These are phyloP conservation scores for Aureobasidium sp. DNA, from an alignment of 2,329 filamentous ascomycete genomes.

Conservation along the genomic window DNA sequence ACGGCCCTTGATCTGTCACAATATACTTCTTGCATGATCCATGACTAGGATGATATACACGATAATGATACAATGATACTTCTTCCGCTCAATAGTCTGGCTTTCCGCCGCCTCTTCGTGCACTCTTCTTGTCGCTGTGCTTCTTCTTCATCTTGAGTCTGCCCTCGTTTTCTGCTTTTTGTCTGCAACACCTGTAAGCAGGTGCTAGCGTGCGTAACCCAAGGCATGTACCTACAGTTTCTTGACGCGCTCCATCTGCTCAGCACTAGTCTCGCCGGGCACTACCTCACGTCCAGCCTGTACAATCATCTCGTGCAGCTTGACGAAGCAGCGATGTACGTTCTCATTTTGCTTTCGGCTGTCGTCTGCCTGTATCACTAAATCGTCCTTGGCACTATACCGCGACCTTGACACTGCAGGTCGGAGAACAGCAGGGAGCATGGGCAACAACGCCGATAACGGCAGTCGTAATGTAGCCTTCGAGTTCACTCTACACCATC, in stretches of 20 bases:
- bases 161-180: conserved; percentile 46
- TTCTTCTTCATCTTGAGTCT: conserved; percentile 53
- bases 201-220: neutral
- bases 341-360: conserved; percentile 56
- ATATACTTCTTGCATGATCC: neutral
- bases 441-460: conserved; percentile 36
- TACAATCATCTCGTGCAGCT: conserved; percentile 49
- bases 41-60: neutral
- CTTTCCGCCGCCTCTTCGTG: conserved; percentile 36
- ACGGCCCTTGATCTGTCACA: neutral
- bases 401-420: conserved; percentile 32
- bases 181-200: conserved; percentile 4
- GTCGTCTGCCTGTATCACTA: conserved; percentile 58
- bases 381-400: conserved; percentile 39
- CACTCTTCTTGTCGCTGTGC: conserved; percentile 55
- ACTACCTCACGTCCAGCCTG: conserved; percentile 45
- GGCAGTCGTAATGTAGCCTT: conserved; percentile 8
- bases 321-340: conserved; percentile 51
- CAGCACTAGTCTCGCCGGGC: conserved; percentile 54
- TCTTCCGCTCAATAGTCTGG: conserved; percentile 25
- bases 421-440: conserved; percentile 50
- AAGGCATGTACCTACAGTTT: conserved; percentile 38
- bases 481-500: neutral
- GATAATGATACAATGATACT: neutral
- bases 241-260: conserved; percentile 49